Conservation (phyloP, 2,329 filamentous ascomycete genomes). For the Cladosporium sp. region DNA sequence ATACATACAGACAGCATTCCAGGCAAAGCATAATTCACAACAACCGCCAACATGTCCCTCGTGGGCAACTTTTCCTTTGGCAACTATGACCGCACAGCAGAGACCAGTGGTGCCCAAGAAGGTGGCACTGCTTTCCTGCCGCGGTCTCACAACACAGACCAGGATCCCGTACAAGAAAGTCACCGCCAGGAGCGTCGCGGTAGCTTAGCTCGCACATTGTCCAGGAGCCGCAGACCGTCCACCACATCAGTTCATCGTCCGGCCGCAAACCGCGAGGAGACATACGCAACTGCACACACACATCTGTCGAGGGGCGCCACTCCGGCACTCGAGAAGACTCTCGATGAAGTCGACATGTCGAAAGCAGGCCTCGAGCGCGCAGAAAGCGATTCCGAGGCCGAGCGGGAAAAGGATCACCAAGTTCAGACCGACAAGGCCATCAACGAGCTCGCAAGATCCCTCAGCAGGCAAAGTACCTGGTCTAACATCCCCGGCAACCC, state of each 20-base stretch:
- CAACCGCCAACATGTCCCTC: conserved; percentile 41
- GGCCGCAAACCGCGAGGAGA: conserved; percentile 5
- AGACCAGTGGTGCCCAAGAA: conserved; percentile 38
- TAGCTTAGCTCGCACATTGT: conserved; percentile 21
- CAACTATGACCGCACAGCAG: conserved; percentile 44
- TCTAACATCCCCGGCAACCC: conserved; percentile 41
- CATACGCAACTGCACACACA: conserved; percentile 3
- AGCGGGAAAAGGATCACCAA: conserved; percentile 26
- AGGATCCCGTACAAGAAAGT: conserved; percentile 22
- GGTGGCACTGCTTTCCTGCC: conserved; percentile 33
- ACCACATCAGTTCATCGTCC: conserved; percentile 1
- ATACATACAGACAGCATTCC: conserved; percentile 1
- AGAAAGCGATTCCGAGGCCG: conserved; percentile 24
- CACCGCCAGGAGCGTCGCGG: conserved; percentile 21
- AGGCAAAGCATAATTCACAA: conserved; percentile 5
- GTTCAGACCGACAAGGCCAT: conserved; percentile 39
- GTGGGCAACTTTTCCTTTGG: conserved; percentile 45
- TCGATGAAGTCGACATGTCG: conserved; percentile 21
- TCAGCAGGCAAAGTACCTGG: conserved; percentile 42
- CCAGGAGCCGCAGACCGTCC: conserved; percentile 2
- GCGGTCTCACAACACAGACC: conserved; percentile 24
- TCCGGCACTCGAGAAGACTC: conserved; percentile 19
- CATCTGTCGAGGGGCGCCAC: conserved; percentile 17
- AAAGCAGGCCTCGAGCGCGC: conserved; percentile 29
- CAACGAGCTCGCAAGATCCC: conserved; percentile 43